Base-by-base conservation (phyloP, 2,329 filamentous ascomycete species). In the Kalmusia sp. region DNA sequence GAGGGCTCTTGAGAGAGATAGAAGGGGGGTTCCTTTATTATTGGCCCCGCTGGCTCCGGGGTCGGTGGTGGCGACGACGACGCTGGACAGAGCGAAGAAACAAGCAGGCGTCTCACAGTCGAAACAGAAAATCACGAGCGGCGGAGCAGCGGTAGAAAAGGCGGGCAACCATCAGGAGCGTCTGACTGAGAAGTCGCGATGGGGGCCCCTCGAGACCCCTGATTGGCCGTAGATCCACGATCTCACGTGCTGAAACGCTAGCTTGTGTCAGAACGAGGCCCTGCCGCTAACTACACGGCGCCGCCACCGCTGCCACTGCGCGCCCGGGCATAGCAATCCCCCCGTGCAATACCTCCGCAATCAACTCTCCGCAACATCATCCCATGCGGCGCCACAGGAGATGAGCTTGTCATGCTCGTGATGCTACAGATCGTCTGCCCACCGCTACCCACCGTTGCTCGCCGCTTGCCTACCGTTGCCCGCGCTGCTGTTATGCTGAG, bases 91-190 rank as follows among this genome's bases (percentile, higher is more conserved):
- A 39, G 39, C 33, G 39, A 55, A 46, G 52, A 64, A 63, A 63
- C 58, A 57, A 50, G 49, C 49, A 55, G 54, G 57, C 58, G 57
- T 58, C 59, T 58, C 49, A 49, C 46, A 54, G n/a, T n/a, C 50
- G 55, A 62, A 62, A 64, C 59, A 35, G 27, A 55, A 59, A 56
- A 55, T 51, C 53, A 55, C 47, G 55, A 47, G 55, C 37, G 37
- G 48, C 38, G 33, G 35, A 28, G 40, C n/a, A 24, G 37, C 21
- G 14, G 49, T 45, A 52, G 53, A 59, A 56, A 52, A 56, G 51
- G 48, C 45, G 37, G 33, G 28, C 30, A 15, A 19, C 15, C 47
- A 30, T 43, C 43, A 44, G 24, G n/a, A 31, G 17, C 15, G 45
- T 43, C 40, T 33, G 48, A 49, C 27, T 37, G 39, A 28, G 28